phyloP scores from a whole-genome alignment of 176 grass and related monocot genomes.

The Bromus sterilis region DNA sequence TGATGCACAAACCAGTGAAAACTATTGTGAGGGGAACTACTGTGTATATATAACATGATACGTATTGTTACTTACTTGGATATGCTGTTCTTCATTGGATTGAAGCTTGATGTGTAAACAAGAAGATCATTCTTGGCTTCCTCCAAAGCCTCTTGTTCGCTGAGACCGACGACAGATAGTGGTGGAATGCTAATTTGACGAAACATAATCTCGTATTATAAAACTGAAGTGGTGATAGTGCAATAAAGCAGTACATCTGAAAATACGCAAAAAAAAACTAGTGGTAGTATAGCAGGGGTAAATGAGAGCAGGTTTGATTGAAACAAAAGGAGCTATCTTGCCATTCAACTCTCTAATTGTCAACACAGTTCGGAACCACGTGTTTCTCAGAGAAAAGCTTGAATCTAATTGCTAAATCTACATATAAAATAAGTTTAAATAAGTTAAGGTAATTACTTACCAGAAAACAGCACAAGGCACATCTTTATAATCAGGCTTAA shows the following conservation, averaged over 20 bases:
- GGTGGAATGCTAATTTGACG: slow-evolving; percentile 67
- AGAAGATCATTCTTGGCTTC: slow-evolving; percentile 69
- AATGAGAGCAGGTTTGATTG: background rate
- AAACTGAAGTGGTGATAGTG: background rate
- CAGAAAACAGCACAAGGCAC: slow-evolving; percentile 93
- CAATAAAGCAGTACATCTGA: background rate
- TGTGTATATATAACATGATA: background rate
- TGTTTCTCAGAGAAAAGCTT: background rate
- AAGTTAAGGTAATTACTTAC: slow-evolving; percentile 28
- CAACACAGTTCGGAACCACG: background rate
- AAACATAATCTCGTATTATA: slow-evolving; percentile 7
- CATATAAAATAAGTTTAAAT: background rate
- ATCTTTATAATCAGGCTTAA: slow-evolving; percentile 79
- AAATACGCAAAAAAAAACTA: background rate
- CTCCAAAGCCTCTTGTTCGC: slow-evolving; percentile 70
- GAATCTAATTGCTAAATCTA: background rate
- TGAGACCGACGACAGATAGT: slow-evolving; percentile 79
- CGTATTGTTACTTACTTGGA: slow-evolving; percentile 54
- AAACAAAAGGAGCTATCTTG: background rate
- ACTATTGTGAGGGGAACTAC: background rate
- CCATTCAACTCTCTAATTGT: background rate
- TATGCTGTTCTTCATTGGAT: slow-evolving; percentile 95
- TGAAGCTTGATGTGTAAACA: slow-evolving; percentile 81
- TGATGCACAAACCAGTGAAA: background rate
- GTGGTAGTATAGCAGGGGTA: background rate